Conservation (phyloP, 768 basidiomycete species). For the Amyloporia xantha region DNA sequence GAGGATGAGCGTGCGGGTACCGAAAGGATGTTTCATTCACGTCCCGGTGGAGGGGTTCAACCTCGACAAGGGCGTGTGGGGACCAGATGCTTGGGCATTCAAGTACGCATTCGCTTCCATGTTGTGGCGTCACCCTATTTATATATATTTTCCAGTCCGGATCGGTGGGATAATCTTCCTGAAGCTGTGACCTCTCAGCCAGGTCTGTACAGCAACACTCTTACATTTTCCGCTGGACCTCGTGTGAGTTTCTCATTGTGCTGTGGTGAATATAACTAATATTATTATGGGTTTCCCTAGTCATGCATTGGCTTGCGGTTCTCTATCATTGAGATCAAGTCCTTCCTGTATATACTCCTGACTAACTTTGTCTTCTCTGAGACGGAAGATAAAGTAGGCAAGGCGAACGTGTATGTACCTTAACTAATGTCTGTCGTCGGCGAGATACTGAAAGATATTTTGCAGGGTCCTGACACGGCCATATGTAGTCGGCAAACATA, state of each 20-base stretch:
- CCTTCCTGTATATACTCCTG: constrained; percentile 63
- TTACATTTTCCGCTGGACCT: constrained; percentile 79
- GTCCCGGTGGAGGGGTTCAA: constrained; percentile 78
- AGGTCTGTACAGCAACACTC: constrained; percentile 61
- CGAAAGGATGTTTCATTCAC: constrained; percentile 70
- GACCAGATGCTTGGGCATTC: constrained; percentile 75
- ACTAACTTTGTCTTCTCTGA: constrained; percentile 68
- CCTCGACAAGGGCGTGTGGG: constrained; percentile 73
- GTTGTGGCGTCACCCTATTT: not conserved
- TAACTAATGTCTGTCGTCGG: not conserved
- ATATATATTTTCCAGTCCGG: constrained; percentile 44
- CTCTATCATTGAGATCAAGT: constrained; percentile 79
- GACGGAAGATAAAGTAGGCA: constrained; percentile 73
- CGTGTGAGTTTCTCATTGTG: constrained; percentile 42
- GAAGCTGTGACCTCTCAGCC: constrained; percentile 61
- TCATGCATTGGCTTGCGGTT: constrained; percentile 81
- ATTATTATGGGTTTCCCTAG: constrained; percentile 30
- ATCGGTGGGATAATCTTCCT: constrained; percentile 75
- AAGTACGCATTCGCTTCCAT: constrained; percentile 37
- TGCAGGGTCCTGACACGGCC: constrained; percentile 21
- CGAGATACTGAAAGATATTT: not conserved
- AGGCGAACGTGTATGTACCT: constrained; percentile 52
- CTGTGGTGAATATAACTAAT: not conserved
- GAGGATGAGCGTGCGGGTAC: constrained; percentile 40
- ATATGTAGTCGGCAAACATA: constrained; percentile 22